These are phyloP conservation scores for Vigna trinervia DNA, from an alignment of 306 rosid genomes.

Conservation along the genomic window DNA sequence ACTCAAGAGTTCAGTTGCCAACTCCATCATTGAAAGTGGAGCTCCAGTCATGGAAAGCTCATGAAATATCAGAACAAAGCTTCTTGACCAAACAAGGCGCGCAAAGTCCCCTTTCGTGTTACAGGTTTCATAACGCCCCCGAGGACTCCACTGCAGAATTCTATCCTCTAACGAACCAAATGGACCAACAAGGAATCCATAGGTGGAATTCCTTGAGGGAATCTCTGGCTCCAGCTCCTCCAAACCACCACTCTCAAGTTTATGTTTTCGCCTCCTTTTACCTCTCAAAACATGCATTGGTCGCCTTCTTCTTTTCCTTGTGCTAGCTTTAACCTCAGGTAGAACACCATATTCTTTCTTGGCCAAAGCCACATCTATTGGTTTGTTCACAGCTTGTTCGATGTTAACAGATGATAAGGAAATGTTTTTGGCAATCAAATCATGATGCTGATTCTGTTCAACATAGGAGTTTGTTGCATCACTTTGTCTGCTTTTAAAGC, in stretches of 20 bases:
- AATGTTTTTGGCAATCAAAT: conserved; percentile 45
- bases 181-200: conserved; percentile 87
- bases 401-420: conserved; percentile 49
- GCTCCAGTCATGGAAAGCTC: conserved; percentile 98
- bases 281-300: conserved; percentile 47
- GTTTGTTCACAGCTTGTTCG: conserved; percentile 42
- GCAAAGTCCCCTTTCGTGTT: conserved; percentile 74
- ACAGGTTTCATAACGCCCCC: conserved; percentile 70
- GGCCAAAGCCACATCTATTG: conserved; percentile 54
- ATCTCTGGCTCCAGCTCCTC: conserved; percentile 65
- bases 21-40: conserved; percentile 93
- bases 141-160: conserved; percentile 74
- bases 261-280: conserved; percentile 50
- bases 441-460: conserved; percentile 53
- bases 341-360: conserved; percentile 52
- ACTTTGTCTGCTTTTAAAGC: conserved; percentile 51
- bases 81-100: conserved; percentile 75
- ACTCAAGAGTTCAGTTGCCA: conserved; percentile 89
- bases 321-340: conserved; percentile 41
- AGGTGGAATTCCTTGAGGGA: conserved; percentile 65
- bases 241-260: conserved; percentile 45
- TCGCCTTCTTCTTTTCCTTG: conserved; percentile 65
- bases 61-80: conserved; percentile 83
- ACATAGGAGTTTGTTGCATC: conserved; percentile 39
- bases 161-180: conserved; percentile 78